These are phyloP conservation scores for Colletotrichum neosansevieriae DNA, from an alignment of 2,329 filamentous ascomycete genomes.

Conservation along the genomic window DNA sequence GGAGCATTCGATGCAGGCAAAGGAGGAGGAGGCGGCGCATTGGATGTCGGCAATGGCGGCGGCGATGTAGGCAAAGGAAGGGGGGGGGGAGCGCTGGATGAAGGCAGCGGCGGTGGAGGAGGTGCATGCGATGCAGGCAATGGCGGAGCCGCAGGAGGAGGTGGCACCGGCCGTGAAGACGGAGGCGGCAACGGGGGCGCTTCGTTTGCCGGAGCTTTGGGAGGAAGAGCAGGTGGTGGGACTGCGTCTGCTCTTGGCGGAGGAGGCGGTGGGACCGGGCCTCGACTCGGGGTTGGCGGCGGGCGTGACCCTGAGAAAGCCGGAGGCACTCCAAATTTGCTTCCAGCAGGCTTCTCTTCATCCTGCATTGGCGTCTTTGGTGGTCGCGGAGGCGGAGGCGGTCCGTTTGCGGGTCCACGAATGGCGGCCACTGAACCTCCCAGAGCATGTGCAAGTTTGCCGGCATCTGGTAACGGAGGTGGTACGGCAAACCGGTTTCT, in stretches of 20 bases:
- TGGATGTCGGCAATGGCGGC: constrained; percentile 34
- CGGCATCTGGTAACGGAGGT: constrained; percentile 89
- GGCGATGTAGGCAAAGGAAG: constrained; percentile 50
- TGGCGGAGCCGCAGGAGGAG: constrained; percentile 59
- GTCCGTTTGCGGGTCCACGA: constrained; percentile 54
- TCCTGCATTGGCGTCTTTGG: constrained; percentile 80
- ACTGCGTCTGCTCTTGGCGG: constrained; percentile 56
- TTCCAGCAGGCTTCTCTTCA: constrained; percentile 61
- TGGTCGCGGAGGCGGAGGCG: constrained; percentile 76
- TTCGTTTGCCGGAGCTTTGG: constrained; percentile 58
- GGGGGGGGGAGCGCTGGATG: constrained; percentile 50
- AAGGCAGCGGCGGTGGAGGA: constrained; percentile 48
- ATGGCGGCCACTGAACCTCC: constrained; percentile 53
- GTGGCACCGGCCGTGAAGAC: constrained; percentile 64
- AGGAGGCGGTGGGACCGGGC: constrained; percentile 78
- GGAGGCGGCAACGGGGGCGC: constrained; percentile 65
- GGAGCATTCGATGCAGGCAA: constrained; percentile 49
- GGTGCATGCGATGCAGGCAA: background rate
- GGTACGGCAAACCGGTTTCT: constrained; percentile 66
- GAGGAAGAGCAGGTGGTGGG: constrained; percentile 59
- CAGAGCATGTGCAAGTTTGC: constrained; percentile 78
- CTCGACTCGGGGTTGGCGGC: constrained; percentile 80
- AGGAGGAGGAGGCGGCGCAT: constrained; percentile 51
- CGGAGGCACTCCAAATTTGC: constrained; percentile 82
- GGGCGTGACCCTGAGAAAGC: constrained; percentile 78